phyloP scores from a whole-genome alignment of 495 filamentous ascomycete genomes.

The Aspergillus ostianus region DNA sequence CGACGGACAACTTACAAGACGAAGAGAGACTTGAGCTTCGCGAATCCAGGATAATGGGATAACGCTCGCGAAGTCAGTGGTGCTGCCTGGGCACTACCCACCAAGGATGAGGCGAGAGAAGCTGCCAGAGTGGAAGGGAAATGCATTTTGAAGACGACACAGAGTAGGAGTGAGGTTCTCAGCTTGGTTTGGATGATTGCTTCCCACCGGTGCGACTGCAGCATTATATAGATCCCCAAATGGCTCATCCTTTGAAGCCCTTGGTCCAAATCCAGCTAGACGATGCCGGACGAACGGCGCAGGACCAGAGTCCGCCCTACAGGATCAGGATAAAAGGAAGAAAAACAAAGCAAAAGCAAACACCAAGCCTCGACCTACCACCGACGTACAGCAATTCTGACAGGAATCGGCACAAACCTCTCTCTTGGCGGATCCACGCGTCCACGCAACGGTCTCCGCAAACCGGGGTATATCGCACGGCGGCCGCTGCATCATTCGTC shows the following conservation, averaged over 20 bases:
- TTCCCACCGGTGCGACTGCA: background rate
- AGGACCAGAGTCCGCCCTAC: background rate
- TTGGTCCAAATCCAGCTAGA: background rate
- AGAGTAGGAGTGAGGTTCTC: background rate
- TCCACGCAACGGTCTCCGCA: background rate
- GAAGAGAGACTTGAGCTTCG: background rate
- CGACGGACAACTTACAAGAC: too few species aligned
- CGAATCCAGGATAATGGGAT: background rate
- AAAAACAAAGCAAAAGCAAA: background rate
- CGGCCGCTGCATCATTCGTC: background rate
- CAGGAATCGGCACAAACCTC: background rate
- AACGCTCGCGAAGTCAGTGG: background rate
- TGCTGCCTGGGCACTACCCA: background rate
- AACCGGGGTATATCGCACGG: background rate
- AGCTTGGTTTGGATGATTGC: too few species aligned
- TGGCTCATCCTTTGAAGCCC: background rate
- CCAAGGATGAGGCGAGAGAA: background rate
- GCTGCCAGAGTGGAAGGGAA: background rate
- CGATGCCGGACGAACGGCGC: background rate
- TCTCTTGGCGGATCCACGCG: background rate
- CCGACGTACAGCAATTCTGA: background rate
- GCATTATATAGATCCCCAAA: background rate
- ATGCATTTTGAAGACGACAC: background rate
- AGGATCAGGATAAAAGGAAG: background rate
- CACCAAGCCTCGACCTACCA: background rate